Percentiles rank a stretch among this genome's conserved stretches.
phyloP scores from a whole-genome alignment of 257 asterid species.

The Asclepias syriaca region DNA sequence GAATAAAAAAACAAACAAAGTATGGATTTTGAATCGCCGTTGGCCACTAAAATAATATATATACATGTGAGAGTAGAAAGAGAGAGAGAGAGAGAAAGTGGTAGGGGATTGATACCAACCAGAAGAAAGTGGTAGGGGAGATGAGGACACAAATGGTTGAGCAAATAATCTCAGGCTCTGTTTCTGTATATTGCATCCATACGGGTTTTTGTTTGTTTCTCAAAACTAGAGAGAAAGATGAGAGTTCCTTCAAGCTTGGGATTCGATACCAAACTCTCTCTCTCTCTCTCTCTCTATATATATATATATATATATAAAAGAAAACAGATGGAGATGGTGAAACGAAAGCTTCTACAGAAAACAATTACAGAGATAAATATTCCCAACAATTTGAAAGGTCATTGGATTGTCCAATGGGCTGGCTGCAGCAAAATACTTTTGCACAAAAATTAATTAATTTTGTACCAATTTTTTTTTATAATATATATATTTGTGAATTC shows the following conservation, averaged over 20 bases:
- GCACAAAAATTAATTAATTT: too few relatives aligned
- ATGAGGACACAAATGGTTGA: slow-evolving; percentile 16
- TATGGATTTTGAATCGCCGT: background rate
- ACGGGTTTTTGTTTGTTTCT: background rate
- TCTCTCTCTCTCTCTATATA: too few relatives aligned
- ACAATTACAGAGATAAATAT: background rate
- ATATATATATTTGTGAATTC: too few relatives aligned
- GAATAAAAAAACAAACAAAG: background rate
- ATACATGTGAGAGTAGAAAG: background rate
- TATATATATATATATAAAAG: too few relatives aligned
- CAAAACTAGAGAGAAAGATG: background rate
- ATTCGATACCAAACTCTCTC: background rate
- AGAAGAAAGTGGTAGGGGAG: slow-evolving; percentile 12
- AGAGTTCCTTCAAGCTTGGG: slow-evolving; percentile 11
- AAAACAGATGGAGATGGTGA: background rate
- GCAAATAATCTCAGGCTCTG: slow-evolving; percentile 3
- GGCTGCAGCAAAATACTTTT: too few relatives aligned
- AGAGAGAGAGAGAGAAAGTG: background rate
- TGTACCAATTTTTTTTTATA: too few relatives aligned
- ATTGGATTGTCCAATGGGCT: too few relatives aligned
- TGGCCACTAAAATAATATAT: slow-evolving; percentile 3
- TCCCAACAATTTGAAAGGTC: too few relatives aligned
- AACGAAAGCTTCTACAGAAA: background rate
- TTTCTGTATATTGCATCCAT: background rate
- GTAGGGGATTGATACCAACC: slow-evolving; percentile 7